These are phyloP conservation scores for Sedum album DNA, from an alignment of 164 flowering plant species.

Conservation along the genomic window DNA sequence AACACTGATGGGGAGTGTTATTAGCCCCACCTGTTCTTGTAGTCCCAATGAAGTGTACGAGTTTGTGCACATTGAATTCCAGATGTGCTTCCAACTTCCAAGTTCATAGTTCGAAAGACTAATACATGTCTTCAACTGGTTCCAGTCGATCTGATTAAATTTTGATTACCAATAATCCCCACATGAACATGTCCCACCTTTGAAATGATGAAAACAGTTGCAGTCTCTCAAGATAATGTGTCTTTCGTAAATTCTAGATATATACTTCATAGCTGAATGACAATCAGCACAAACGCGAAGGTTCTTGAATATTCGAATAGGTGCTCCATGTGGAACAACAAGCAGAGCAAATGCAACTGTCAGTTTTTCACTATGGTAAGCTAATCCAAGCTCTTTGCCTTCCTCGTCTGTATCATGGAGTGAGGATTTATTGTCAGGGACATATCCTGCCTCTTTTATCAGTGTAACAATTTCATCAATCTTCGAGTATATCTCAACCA, in stretches of 20 bases:
- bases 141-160: not conserved
- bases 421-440: constrained; percentile 59
- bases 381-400: constrained; percentile 63
- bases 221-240: constrained; percentile 69
- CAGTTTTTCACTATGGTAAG: constrained; percentile 86
- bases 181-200: constrained; percentile 65
- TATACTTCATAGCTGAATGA: constrained; percentile 62
- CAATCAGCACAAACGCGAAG: constrained; percentile 95
- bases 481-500: constrained; percentile 50
- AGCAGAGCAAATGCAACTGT: constrained; percentile 78
- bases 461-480: constrained; percentile 46
- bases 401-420: constrained; percentile 74
- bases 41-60: not conserved
- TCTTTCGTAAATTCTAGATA: constrained; percentile 45
- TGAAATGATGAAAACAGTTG: constrained; percentile 84
- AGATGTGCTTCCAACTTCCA: not conserved
- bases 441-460: constrained; percentile 72
- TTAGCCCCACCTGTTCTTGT: not conserved
- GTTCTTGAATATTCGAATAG: constrained; percentile 73
- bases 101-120: not conserved
- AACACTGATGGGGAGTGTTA: not conserved
- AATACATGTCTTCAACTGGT: not conserved
- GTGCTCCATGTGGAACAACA: constrained; percentile 34
- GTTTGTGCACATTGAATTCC: not conserved
- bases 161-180: constrained; percentile 61